Conservation (phyloP, 2,329 filamentous ascomycete species). For the Canariomyces notabilis region DNA sequence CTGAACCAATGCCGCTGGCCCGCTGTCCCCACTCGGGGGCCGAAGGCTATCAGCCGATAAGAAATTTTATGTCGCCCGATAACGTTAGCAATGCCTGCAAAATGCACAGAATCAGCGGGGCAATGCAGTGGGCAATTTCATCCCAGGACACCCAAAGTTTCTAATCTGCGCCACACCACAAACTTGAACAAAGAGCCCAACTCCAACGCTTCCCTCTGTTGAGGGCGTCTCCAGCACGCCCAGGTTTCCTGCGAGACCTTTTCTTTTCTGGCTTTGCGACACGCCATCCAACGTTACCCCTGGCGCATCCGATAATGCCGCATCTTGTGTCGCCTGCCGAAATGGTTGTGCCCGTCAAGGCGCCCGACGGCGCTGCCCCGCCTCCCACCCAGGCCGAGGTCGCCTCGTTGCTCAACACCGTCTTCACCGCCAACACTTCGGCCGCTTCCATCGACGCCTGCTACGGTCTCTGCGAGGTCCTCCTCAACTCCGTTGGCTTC, state of each 20-base stretch:
- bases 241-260: background rate
- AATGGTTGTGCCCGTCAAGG: conserved; percentile 27
- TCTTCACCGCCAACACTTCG: conserved; percentile 66
- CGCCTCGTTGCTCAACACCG: conserved; percentile 56
- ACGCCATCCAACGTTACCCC: background rate
- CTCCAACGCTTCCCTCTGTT: background rate
- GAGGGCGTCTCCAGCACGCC: background rate
- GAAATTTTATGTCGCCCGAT: too few species aligned
- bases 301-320: conserved; percentile 12
- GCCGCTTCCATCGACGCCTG: conserved; percentile 61
- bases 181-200: too few species aligned
- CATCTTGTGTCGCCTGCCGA: conserved; percentile 20
- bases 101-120: too few species aligned
- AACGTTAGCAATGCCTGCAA: too few species aligned
- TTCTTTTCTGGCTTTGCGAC: background rate
- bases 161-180: conserved; percentile 4
- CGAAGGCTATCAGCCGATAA: too few species aligned
- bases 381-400: conserved; percentile 64
- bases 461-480: conserved; percentile 56
- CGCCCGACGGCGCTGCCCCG: conserved; percentile 33
- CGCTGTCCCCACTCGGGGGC: too few species aligned
- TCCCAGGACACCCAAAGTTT: background rate
- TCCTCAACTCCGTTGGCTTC: conserved; percentile 50
- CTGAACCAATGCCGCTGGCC: too few species aligned
- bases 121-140: background rate